A percentile compares a stretch with the other conserved stretches of the same genome.
Evolutionary conservation across 306 rosid species (phyloP).

Genomic region (Hippophae rhamnoides): DNA sequence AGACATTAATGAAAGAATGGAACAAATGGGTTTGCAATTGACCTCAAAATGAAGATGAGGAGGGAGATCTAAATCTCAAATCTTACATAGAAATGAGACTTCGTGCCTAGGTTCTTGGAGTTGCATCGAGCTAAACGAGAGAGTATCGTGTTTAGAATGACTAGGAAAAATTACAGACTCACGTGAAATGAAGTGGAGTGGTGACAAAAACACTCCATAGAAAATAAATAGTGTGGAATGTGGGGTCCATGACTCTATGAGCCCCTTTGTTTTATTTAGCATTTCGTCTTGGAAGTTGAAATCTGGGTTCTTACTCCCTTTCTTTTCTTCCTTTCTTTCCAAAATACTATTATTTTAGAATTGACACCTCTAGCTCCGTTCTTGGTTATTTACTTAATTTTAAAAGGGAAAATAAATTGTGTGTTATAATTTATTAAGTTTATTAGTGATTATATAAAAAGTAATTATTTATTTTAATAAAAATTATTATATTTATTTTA

Average conservation of each 20-base stretch:
- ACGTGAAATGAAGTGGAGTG: slow-evolving; percentile 40
- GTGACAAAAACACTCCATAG: slow-evolving; percentile 7
- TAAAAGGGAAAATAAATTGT: not conserved
- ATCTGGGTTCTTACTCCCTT: not conserved
- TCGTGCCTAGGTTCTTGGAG: slow-evolving; percentile 16
- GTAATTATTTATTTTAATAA: too few species aligned
- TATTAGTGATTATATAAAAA: not conserved
- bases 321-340: not conserved
- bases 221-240: not conserved
- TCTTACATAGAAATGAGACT: slow-evolving; percentile 11
- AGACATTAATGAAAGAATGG: not conserved
- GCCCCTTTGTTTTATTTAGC: too few species aligned
- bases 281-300: too few species aligned
- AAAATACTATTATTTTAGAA: not conserved
- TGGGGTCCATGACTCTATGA: not conserved
- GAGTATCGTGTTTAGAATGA: slow-evolving; percentile 14
- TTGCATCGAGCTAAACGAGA: not conserved
- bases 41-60: not conserved
- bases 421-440: not conserved
- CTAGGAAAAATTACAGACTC: slow-evolving; percentile 11
- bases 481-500: too few species aligned
- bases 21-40: not conserved
- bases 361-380: not conserved
- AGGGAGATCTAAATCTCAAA: slow-evolving; percentile 27
- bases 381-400: not conserved